Evolutionary conservation across 192 early-diverging fungal species (phyloP), one percentile per base, ranked within the genome.

Genomic region (Rhizoclosmatium sp.): DNA sequence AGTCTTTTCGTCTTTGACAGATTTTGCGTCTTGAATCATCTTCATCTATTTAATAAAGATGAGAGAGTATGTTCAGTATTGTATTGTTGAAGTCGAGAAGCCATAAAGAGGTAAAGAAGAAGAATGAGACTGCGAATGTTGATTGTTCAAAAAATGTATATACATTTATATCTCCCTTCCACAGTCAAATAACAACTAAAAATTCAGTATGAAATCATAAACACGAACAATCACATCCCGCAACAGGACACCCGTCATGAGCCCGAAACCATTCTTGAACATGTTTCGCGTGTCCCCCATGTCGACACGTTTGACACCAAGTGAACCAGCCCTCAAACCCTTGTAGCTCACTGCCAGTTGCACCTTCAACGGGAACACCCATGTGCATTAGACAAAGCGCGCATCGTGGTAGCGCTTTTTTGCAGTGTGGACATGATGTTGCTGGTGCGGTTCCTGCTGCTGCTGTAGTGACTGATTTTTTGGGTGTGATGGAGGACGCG

Each of bases 281-380:
- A 78, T 99, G 98, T 42, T 88, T 84, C 2, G 93, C 92, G 80
- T 99, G 98, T 1, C 98, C 98, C 48, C 98, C 98, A 84, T 99
- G 98, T 14, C 94, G 88, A 83, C 98, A 99, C 9, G 94, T 94
- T 82, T 97, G 96, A 84, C 98, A 99, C 98, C 98, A 99, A 14
- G 95, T 97, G 81, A 98, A 99, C 97, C 96, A 99, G 54, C 91
- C 82, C 74, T 95, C 83, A 21, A 85, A 89, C 59, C 80, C 68
- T 9, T 70, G 69, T n/a, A 67, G 61, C n/a, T 44, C 65, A 58
- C 49, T 47, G 58, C 39, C 66, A 46, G 14, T 54, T n/a, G 40
- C 70, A 42, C 4, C n/a, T 46, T 10, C 72, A 10, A 49, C 14
- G 19, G 42, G 69, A 4, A n/a, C 61, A 19, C 58, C 69, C 16